These are phyloP conservation scores for Magnolia changhungtana DNA, from an alignment of 164 flowering plant species.

Conservation along the genomic window DNA sequence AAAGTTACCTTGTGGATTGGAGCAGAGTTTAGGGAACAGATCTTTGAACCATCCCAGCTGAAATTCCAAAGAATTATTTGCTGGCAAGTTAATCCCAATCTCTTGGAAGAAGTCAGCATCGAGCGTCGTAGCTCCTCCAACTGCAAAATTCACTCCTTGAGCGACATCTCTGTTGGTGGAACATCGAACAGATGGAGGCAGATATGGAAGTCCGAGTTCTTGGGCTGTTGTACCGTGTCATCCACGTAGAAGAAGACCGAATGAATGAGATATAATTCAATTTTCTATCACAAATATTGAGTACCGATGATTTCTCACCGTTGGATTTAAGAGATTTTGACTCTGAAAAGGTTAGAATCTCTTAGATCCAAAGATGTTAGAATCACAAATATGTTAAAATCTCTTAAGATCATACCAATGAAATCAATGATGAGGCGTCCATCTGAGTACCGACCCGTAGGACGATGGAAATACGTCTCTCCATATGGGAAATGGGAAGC, in stretches of 20 bases:
- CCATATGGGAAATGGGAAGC: conserved; percentile 32
- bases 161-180: neutral
- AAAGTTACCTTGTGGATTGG: neutral
- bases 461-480: too few species aligned
- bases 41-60: conserved; percentile 34
- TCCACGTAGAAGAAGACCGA: neutral
- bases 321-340: too few species aligned
- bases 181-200: conserved; percentile 35
- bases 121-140: conserved; percentile 48
- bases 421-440: too few species aligned
- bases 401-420: too few species aligned
- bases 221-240: neutral
- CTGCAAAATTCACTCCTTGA: conserved; percentile 52
- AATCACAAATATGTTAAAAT: too few species aligned
- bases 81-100: conserved; percentile 9
- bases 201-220: conserved; percentile 27
- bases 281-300: too few species aligned
- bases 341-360: too few species aligned
- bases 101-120: conserved; percentile 22
- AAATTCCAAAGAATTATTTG: conserved; percentile 18
- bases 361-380: too few species aligned
- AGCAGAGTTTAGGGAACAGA: neutral
- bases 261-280: too few species aligned
- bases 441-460: too few species aligned
- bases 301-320: too few species aligned